Evolutionary conservation across 2,329 filamentous ascomycete species (phyloP), one percentile per base, ranked within the genome.

Genomic region (Beauveria bassiana): DNA sequence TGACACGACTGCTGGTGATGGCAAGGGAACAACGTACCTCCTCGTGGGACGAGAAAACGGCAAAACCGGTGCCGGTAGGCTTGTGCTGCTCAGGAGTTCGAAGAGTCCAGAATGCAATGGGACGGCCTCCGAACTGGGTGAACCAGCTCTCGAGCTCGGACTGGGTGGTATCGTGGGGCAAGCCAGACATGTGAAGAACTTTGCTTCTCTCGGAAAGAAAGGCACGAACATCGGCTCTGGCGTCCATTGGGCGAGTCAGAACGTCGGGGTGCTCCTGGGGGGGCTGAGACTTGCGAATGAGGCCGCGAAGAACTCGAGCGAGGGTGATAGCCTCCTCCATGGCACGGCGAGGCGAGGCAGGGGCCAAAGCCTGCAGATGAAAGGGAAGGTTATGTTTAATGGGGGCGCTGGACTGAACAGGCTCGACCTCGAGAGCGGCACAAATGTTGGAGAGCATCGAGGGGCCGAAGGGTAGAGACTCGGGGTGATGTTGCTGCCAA

Each of bases 91-190:
- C 95, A 3, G 95, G 95, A 16, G 95, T 99, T 65, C 93, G 90
- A 56, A 99, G 83, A 20, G 95, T 99, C 95, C 95, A 99, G 78
- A 99, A 99, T 22, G 95, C 95, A 77, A 99, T 99, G 34, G 95
- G 95, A 49, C 95, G 90, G 55, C 95, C 95, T 66, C 95, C 95
- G 72, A 96, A 99, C 76, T 99, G 95, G 34, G 95, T 99, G 73
- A 98, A 99, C 95, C 95, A 99, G 78, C 93, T 97, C 79, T 99
- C 95, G 26, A 99, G 84, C 78, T 99, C 95, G 3, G 93, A 98
- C 78, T 99, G 95, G 1, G 95, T 99, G 42, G 95, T 99, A 70
- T 99, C 95, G 73, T 99, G 95, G 50, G 95, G 95, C 58, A 99
- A 83, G 54, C 95, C 95, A 70, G 93, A 96, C 87, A 99, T 93